Base-by-base conservation (phyloP, 352 stramenopile species). In the Pythium scleroteichum region DNA sequence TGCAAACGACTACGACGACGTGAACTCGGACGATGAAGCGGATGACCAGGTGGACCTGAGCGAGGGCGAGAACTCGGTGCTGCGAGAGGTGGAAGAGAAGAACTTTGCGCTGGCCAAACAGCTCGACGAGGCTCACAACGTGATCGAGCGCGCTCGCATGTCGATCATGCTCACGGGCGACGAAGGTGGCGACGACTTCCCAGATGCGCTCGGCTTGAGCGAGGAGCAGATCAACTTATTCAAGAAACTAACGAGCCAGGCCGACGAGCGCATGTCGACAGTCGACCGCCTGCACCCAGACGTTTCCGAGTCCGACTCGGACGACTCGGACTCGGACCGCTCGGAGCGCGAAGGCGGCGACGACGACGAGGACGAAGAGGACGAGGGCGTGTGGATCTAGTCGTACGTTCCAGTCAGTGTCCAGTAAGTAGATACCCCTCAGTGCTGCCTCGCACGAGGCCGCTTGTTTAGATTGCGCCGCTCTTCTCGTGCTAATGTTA, bases 141-240 rank as follows among this genome's bases (percentile, higher is more conserved):
- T 95, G 27, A 85, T 95, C 23, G 78, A 93, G 63, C 83, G 85
- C 50, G 85, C 83, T 26, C 85, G 85, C 46, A 87, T 90, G 85
- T 93, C 83, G 52, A 93, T 95, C 74, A 91, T 88, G 79, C 81
- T 92, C 71, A 77, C 71, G 39, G 81, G 82, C 35, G 85, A 90
- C 56, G 84, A 93, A 23, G 64, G 42, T 19, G 71, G 71, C 41
- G 83, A 91, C 12, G 85, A 95, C 4, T 72, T 84, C 29, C 62
- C 57, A 38, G 69, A 71, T 44, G 79, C 72, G 46, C 60, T 76
- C 16, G 83, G 79, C 24, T 56, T 95, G 64, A 92, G 75, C 68
- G 76, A 89, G 22, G 83, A 93, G 58, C 85, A 95, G 65, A 92
- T 95, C 82, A 92, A 76, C 82, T 87, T 95, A 85, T 95, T 95